Base-by-base conservation (phyloP, 441 rosid genomes). In the Gossypium davidsonii region DNA sequence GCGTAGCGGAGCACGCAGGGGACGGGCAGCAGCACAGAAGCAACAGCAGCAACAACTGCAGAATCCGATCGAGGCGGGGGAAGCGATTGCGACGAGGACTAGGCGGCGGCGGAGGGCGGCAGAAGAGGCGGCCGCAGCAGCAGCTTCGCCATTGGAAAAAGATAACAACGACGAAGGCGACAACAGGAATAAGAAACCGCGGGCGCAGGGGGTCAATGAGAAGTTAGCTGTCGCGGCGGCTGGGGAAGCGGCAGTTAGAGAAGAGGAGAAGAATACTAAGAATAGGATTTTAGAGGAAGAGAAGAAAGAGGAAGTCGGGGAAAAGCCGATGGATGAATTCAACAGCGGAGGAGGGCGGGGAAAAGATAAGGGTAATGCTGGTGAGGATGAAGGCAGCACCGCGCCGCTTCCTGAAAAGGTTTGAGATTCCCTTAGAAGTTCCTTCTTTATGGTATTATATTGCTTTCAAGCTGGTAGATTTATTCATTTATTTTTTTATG, bases 391-490 rank as follows among this genome's bases (percentile, higher is more conserved):
- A 71, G 91, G 88, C 58, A 74, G 77, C 79, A 75, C 89, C 15
- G 79, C 76, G 3, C 91, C 90, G 0, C 78, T 90, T 26, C 95
- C 95, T 0, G 90, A 85, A 44, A 88, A 82, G 88, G 95, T 90
- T 70, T 44, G 64, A 37, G 37, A 70, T 55, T 56, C 21, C 37
- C 34, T 56, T 20, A 6, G 5, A 55, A 70, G 5, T 9, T 31
- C 39, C 12, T 9, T 28, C 17, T 53, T 20, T 5, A 5, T 28
- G 48, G 25, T 44, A 20, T 26, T 49, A 2, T 65, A 48, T 48
- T 48, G 42, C 52, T 25, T 46, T 10, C 52, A 48, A n/a, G 21
- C 39, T 46, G 42, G 34, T 14, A 5, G 55, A 2, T 65, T 46
- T 44, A 44, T 21, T 44, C 18, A 9, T 12, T 44, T 20, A 11